Conservation (phyloP, 2,329 filamentous ascomycete genomes). For the Alternaria conjuncta region DNA sequence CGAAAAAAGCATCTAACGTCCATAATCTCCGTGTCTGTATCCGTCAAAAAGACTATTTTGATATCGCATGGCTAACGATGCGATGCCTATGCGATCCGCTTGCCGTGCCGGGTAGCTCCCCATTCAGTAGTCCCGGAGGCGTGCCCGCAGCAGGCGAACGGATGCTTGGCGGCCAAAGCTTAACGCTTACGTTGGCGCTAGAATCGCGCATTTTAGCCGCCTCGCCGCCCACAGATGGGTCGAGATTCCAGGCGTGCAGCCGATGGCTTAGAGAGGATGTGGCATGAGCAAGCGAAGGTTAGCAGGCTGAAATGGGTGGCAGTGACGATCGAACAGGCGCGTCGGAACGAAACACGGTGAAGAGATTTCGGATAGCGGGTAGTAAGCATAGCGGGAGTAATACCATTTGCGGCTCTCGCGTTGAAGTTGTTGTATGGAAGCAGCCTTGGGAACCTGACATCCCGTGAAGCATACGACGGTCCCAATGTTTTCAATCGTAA, state of each 20-base stretch:
- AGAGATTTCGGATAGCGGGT: conserved; percentile 7
- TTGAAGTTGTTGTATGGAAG: background rate
- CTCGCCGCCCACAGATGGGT: conserved; percentile 12
- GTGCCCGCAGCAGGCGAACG: conserved; percentile 4
- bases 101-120: conserved; percentile 6
- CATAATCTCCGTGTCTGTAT: background rate
- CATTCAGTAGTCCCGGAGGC: conserved; percentile 14
- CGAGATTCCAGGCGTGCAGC: conserved; percentile 22
- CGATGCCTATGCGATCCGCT: conserved; percentile 6
- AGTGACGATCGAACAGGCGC: conserved; percentile 6
- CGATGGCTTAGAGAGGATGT: background rate
- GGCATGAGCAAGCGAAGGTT: background rate
- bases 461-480: background rate
- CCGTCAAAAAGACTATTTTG: background rate
- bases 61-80: conserved; percentile 9
- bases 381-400: conserved; percentile 4
- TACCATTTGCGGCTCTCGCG: background rate
- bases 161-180: conserved; percentile 20
- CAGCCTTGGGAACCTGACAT: background rate
- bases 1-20: background rate
- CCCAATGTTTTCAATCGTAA: background rate
- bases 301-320: background rate
- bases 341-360: conserved; percentile 13
- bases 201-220: conserved; percentile 15
- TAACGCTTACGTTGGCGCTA: conserved; percentile 1